Evolutionary conservation across 805 yeast species (phyloP), one percentile per base, ranked within the genome.

Genomic region (Suhomyces kilbournensis): DNA sequence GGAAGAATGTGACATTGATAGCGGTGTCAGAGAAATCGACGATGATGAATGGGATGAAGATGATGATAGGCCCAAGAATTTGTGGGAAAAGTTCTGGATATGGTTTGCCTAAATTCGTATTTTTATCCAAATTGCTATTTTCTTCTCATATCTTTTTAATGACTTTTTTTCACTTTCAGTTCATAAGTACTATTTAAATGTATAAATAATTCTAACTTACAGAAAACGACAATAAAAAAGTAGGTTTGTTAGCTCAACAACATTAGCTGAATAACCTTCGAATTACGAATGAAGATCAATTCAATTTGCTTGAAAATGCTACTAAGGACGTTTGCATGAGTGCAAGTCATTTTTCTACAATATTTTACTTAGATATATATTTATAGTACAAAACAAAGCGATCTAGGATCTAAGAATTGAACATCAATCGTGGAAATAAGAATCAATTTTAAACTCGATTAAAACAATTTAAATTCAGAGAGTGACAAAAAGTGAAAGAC

Each of bases 1-100:
- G 35, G 84, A 81, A n/a, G 83, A 85, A 23, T 76, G 87, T 53
- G 96, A 89, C 65, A 82, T 83, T 51, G 87, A 83, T 54, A 71
- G 85, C 14, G 90, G 86, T 52, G 82, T 85, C 60, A 77, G 87
- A 63, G 85, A 80, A 52, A 71, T 80, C 35, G 90, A 85, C 48
- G 83, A 78, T 39, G 75, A 75, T 39, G 78, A 76, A 4, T 83
- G 85, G 83, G 88, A 81, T 35, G 67, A 64, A 34, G 67, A 62
- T 17, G 83, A 79, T 3, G 77, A 73, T 1, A 76, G 63, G n/a
- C 83, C 83, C 47, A 78, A 69, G 53, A 79, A 70, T 46, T 45
- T 77, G 28, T 79, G 84, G 82, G 85, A 76, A 47, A 83, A 80
- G 63, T 68, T 82, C 58, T 82, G 86, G 85, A 67, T 59, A 46